Evolutionary conservation across 768 basidiomycete genomes (phyloP).

Genomic region (Lentinula raphanica): DNA sequence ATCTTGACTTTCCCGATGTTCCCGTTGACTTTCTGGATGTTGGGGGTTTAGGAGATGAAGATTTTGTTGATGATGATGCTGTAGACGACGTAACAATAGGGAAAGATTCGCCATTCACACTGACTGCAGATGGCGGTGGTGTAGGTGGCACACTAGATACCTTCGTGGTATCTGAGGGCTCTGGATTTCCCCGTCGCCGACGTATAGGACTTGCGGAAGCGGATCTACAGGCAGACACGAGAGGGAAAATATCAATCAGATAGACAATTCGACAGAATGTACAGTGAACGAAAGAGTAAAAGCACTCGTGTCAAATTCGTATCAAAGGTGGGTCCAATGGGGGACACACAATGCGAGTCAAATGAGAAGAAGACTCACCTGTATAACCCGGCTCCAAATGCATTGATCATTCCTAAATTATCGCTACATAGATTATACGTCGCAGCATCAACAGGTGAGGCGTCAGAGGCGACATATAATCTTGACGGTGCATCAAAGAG

Average conservation of each 20-base stretch:
- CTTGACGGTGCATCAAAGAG: constrained; percentile 83
- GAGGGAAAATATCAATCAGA: too few species aligned
- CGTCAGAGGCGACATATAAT: constrained; percentile 65
- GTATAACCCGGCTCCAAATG: constrained; percentile 59
- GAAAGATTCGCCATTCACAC: neutral
- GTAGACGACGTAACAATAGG: neutral
- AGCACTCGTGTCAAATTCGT: too few species aligned
- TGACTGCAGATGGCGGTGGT: neutral
- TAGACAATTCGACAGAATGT: too few species aligned
- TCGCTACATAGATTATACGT: constrained; percentile 47
- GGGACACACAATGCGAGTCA: neutral
- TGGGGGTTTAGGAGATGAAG: neutral
- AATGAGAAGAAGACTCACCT: constrained; percentile 40
- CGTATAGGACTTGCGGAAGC: constrained; percentile 12
- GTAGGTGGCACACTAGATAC: neutral
- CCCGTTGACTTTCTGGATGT: neutral
- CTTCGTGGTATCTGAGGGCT: neutral
- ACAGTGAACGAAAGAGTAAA: too few species aligned
- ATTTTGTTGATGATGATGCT: neutral
- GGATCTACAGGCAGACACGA: constrained; percentile 11
- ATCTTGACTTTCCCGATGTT: neutral
- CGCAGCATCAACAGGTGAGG: constrained; percentile 82
- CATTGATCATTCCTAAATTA: constrained; percentile 66
- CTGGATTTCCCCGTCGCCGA: constrained; percentile 1
- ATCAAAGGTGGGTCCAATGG: constrained; percentile 16